These are phyloP conservation scores for Eucalyptus erythrocorys DNA, from an alignment of 345 rosid species.

Conservation along the genomic window DNA sequence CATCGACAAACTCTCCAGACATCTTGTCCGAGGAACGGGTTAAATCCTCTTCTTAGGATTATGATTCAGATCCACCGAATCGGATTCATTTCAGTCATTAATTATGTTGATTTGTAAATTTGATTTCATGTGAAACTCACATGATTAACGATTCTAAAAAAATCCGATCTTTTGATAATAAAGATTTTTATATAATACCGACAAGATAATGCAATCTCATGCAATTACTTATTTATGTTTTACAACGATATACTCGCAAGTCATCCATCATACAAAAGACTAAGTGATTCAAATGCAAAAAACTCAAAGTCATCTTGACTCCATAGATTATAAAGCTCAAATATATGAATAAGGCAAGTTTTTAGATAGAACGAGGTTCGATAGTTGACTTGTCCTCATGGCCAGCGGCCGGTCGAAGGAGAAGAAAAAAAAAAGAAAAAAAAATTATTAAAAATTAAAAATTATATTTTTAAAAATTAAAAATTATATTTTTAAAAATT, in stretches of 20 bases:
- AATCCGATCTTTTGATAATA: too few species aligned
- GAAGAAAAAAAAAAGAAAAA: too few species aligned
- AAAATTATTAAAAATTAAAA: too few species aligned
- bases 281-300: background rate
- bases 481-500: too few species aligned
- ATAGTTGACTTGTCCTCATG: background rate
- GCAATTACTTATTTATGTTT: background rate
- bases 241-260: background rate
- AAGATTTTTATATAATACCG: rapidly evolving
- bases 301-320: background rate
- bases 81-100: background rate
- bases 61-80: too few species aligned
- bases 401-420: too few species aligned
- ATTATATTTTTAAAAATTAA: too few species aligned
- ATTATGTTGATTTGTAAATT: rapidly evolving
- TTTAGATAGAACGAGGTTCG: background rate
- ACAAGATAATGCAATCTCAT: background rate
- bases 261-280: rapidly evolving
- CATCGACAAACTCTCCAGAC: background rate
- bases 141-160: too few species aligned
- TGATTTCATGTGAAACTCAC: background rate
- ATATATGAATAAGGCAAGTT: background rate
- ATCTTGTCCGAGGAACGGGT: background rate
- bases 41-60: background rate
- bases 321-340: rapidly evolving